Conservation (phyloP, 2,329 filamentous ascomycete species). For the Diaporthe sp. region DNA sequence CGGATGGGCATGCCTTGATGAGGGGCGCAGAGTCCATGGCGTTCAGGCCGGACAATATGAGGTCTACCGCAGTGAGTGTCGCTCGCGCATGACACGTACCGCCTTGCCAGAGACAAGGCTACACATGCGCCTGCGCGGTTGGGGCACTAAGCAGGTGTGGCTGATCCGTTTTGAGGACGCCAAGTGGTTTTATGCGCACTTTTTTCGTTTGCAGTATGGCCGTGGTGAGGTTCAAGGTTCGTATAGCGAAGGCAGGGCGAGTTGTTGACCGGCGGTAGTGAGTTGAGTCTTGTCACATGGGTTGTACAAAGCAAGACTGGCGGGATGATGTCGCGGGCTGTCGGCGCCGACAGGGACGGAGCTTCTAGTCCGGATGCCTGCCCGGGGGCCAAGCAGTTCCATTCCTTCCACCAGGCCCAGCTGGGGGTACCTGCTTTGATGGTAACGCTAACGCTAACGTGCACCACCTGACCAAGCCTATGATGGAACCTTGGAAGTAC, state of each 20-base stretch:
- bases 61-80: conserved; percentile 3
- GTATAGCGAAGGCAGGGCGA: background rate
- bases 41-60: background rate
- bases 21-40: conserved; percentile 79
- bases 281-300: background rate
- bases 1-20: conserved; percentile 67
- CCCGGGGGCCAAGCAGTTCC: background rate
- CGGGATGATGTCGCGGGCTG: background rate
- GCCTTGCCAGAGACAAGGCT: background rate
- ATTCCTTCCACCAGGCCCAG: background rate
- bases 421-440: background rate
- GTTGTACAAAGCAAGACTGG: background rate
- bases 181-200: background rate
- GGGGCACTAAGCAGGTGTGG: background rate
- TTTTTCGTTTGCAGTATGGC: background rate
- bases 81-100: conserved; percentile 31
- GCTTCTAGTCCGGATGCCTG: conserved; percentile 6
- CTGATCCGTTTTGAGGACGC: background rate
- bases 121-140: background rate
- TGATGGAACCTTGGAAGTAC: conserved; percentile 16
- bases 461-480: background rate
- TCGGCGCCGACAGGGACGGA: conserved; percentile 1
- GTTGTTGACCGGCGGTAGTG: background rate
- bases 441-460: background rate
- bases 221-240: background rate